Evolutionary conservation across 352 stramenopile genomes (phyloP).

Genomic region (Phytopythium vexans): DNA sequence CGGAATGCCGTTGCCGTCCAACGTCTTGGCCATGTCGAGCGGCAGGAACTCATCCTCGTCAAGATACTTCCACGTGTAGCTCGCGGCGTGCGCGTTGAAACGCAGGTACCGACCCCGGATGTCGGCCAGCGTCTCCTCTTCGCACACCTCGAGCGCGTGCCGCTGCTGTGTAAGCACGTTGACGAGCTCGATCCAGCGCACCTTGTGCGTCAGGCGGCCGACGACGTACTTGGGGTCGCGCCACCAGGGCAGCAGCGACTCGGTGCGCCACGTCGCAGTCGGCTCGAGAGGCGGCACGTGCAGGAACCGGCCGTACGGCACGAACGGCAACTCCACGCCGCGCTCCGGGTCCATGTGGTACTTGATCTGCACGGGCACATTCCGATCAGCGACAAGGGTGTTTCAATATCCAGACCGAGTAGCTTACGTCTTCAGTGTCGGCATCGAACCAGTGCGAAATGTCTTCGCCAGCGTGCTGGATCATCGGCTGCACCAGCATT

Average conservation of each 20-base stretch:
- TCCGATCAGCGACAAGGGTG: too few relatives aligned
- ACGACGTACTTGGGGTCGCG: constrained; percentile 70
- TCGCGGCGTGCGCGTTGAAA: constrained; percentile 86
- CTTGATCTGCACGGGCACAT: constrained; percentile 44
- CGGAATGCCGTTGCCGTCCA: constrained; percentile 85
- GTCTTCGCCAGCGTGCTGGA: constrained; percentile 84
- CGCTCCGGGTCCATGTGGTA: constrained; percentile 75
- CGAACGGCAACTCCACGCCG: constrained; percentile 74
- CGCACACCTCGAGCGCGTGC: constrained; percentile 80
- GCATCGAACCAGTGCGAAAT: constrained; percentile 92
- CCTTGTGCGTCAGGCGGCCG: constrained; percentile 63
- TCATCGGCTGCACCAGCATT: constrained; percentile 72
- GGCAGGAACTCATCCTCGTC: constrained; percentile 86
- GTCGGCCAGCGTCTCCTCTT: constrained; percentile 85
- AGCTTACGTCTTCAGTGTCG: constrained; percentile 56
- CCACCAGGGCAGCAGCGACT: constrained; percentile 87
- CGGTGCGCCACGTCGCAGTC: constrained; percentile 66
- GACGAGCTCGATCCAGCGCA: constrained; percentile 82
- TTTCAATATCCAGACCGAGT: not conserved
- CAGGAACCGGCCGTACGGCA: constrained; percentile 84
- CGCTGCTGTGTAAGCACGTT: constrained; percentile 90
- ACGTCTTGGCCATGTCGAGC: constrained; percentile 83
- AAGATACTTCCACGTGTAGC: constrained; percentile 92
- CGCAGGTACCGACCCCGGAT: constrained; percentile 86
- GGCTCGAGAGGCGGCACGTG: constrained; percentile 85